Evolutionary conservation across 495 filamentous ascomycete genomes (phyloP).

Genomic region (Penicillium arizonense): DNA sequence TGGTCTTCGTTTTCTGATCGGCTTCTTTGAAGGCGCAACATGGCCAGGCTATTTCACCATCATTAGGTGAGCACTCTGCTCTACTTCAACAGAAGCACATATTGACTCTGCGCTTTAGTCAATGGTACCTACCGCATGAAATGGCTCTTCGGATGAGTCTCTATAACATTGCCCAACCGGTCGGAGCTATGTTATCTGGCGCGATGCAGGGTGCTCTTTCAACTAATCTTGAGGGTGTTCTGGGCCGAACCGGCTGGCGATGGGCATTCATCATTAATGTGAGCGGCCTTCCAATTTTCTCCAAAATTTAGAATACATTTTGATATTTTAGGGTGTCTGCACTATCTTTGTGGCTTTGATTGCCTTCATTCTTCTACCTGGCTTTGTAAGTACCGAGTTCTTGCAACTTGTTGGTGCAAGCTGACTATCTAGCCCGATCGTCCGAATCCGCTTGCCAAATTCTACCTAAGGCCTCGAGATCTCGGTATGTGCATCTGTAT

Average conservation of each 20-base stretch:
- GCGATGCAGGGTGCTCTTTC: slow-evolving; percentile 23
- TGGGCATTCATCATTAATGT: slow-evolving; percentile 25
- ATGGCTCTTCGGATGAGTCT: slow-evolving; percentile 18
- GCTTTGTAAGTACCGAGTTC: slow-evolving; percentile 7
- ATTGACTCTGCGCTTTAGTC: slow-evolving; percentile 3
- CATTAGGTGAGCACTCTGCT: slow-evolving; percentile 8
- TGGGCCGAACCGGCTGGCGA: slow-evolving; percentile 19
- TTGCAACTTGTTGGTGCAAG: neutral
- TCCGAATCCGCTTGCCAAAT: slow-evolving; percentile 8
- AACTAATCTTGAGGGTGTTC: slow-evolving; percentile 14
- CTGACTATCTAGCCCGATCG: slow-evolving; percentile 9
- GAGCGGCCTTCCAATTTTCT: neutral
- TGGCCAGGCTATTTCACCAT: slow-evolving; percentile 20
- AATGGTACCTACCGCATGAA: slow-evolving; percentile 18
- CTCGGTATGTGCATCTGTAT: slow-evolving; percentile 1
- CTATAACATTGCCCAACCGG: slow-evolving; percentile 19
- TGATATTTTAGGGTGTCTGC: slow-evolving; percentile 13
- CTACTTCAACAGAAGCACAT: neutral
- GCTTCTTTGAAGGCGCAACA: slow-evolving; percentile 15
- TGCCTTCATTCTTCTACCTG: slow-evolving; percentile 12
- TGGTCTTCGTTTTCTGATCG: slow-evolving; percentile 17
- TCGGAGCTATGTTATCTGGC: slow-evolving; percentile 25
- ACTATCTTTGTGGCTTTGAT: slow-evolving; percentile 15
- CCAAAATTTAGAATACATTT: neutral
- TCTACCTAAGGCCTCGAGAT: slow-evolving; percentile 10